phyloP scores from a whole-genome alignment of 768 basidiomycete species.

The Coprinellus aureogranulatus region DNA sequence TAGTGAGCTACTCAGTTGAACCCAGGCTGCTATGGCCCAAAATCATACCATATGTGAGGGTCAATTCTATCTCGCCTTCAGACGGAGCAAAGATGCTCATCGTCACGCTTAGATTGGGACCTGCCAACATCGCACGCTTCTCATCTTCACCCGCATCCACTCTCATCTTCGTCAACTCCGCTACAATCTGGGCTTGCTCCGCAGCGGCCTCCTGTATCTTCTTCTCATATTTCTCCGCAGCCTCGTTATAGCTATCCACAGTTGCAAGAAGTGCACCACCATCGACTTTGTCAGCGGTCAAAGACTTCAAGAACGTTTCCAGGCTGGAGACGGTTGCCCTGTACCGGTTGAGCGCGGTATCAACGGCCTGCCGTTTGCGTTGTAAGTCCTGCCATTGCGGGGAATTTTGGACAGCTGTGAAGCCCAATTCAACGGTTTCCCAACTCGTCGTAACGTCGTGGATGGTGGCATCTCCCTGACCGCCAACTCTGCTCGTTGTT shows the following conservation, averaged over 20 bases:
- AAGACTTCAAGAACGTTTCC: too few relatives aligned
- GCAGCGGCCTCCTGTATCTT: too few relatives aligned
- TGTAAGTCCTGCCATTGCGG: constrained; percentile 11
- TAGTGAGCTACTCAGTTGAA: too few relatives aligned
- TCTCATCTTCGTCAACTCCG: constrained; percentile 18
- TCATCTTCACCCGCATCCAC: constrained; percentile 4
- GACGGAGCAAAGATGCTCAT: constrained; percentile 35
- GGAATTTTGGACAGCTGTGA: constrained; percentile 20
- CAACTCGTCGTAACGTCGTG: constrained; percentile 40
- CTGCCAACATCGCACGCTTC: too few relatives aligned
- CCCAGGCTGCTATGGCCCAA: too few relatives aligned
- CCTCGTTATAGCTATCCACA: too few relatives aligned
- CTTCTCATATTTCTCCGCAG: too few relatives aligned
- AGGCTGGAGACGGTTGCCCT: too few relatives aligned
- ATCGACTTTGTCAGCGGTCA: too few relatives aligned
- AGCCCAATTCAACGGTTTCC: constrained; percentile 15
- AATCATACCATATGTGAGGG: constrained; percentile 34
- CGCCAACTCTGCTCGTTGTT: constrained; percentile 48
- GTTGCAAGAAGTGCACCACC: too few relatives aligned
- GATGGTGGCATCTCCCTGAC: constrained; percentile 40
- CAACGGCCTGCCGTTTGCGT: constrained; percentile 29
- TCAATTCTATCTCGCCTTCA: constrained; percentile 35
- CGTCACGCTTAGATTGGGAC: constrained; percentile 24
- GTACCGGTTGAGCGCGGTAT: constrained; percentile 14
- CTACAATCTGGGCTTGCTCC: constrained; percentile 19